phyloP scores from a whole-genome alignment of 768 basidiomycete species.

The Calocera cornea region DNA sequence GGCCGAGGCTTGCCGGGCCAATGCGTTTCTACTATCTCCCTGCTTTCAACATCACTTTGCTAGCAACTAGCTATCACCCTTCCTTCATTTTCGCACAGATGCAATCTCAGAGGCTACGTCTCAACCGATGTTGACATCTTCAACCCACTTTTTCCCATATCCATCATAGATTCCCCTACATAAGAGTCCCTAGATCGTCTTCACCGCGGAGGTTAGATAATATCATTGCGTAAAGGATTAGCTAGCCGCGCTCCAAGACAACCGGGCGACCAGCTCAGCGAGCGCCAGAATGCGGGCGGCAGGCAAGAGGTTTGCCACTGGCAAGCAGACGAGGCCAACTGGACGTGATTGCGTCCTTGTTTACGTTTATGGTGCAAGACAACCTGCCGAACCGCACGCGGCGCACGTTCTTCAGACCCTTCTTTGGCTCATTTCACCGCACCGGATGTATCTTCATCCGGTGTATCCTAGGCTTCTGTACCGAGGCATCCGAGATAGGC shows the following conservation, averaged over 20 bases:
- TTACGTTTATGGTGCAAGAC: slow-evolving; percentile 4
- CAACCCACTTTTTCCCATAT: background rate
- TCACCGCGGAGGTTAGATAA: background rate
- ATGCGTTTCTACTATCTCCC: background rate
- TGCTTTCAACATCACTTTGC: background rate
- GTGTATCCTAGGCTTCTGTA: background rate
- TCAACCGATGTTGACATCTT: background rate
- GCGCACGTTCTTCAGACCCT: slow-evolving; percentile 5
- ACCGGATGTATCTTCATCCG: background rate
- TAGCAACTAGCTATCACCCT: background rate
- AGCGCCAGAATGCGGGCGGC: background rate
- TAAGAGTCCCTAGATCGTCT: background rate
- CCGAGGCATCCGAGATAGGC: background rate
- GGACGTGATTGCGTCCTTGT: background rate
- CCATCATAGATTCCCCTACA: background rate
- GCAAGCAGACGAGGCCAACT: background rate
- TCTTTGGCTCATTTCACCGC: background rate
- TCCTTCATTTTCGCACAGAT: background rate
- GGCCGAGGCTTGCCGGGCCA: slow-evolving; percentile 4
- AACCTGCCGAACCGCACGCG: background rate
- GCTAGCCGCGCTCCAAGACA: background rate
- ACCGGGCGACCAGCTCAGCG: background rate
- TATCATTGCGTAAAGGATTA: background rate
- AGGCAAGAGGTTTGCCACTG: background rate
- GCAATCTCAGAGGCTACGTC: background rate